Conservation (phyloP, 2,329 filamentous ascomycete species). For the Hawksworthiomyces lignivorus region DNA sequence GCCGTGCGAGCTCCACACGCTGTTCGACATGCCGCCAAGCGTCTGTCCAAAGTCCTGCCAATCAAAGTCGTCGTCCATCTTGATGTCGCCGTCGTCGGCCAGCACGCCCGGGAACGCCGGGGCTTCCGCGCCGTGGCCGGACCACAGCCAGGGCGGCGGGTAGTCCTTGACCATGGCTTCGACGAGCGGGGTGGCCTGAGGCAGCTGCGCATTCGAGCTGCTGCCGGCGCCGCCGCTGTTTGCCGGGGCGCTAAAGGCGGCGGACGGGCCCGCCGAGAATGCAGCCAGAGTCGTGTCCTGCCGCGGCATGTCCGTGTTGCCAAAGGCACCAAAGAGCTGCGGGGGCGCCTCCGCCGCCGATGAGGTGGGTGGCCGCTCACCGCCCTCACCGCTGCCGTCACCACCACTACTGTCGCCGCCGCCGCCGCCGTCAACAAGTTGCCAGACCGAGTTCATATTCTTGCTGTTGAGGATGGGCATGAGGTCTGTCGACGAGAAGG, state of each 20-base stretch:
- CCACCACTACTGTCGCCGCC: not conserved
- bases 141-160: slow-evolving; percentile 49
- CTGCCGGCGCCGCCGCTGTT: not conserved
- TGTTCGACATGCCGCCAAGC: slow-evolving; percentile 22
- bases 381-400: no score
- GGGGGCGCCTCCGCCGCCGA: not conserved
- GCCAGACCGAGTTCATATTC: not conserved
- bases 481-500: slow-evolving; percentile 28
- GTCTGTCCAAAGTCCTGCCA: slow-evolving; percentile 31
- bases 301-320: slow-evolving; percentile 13
- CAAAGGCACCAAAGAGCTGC: slow-evolving; percentile 8
- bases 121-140: slow-evolving; percentile 22
- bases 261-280: slow-evolving; percentile 6
- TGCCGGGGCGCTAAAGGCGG: not conserved
- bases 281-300: slow-evolving; percentile 13
- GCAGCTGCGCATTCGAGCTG: not conserved
- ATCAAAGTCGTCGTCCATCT: slow-evolving; percentile 30
- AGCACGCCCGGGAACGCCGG: slow-evolving; percentile 11
- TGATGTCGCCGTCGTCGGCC: slow-evolving; percentile 24
- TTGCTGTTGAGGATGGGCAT: slow-evolving; percentile 20
- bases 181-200: slow-evolving; percentile 14
- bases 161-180: slow-evolving; percentile 39
- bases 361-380: no score
- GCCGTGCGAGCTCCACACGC: slow-evolving; percentile 17
- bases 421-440: not conserved